Evolutionary conservation across 805 yeast species (phyloP), one percentile per base, ranked within the genome.

Genomic region (Candida schatavii): DNA sequence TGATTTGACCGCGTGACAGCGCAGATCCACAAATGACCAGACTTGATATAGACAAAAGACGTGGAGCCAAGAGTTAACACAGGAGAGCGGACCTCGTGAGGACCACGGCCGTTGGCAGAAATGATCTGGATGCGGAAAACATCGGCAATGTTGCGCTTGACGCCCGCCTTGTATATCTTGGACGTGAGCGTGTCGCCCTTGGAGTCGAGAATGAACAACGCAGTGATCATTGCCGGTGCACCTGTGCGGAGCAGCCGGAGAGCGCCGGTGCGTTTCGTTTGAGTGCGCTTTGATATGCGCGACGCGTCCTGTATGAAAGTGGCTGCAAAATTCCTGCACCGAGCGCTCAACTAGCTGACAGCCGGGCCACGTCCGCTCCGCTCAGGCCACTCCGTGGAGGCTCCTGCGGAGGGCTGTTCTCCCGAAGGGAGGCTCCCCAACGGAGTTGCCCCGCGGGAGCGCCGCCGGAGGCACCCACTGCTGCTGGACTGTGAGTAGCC

Each of bases 121-220:
- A 91, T 88, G 21, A 91, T 96, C 57, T 91, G 97, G 41, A 89
- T 83, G n/a, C 97, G 76, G 56, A 91, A 91, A 23, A 89, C 87
- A 51, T 90, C 97, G 14, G 93, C 72, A 17, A 90, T 81, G 41
- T 85, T 85, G 40, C 91, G 66, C 50, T 87, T 80, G 42, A 88
- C 78, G 2, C 90, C 88, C 41, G 85, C 88, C 43, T 83, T 74
- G 60, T 82, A 83, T 28, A 86, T 57, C 41, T 85, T 78, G 18
- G 93, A 82, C 40, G 90, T 78, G 32, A 91, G 68, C 17, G 88
- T 80, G 57, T 90, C 97, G 4, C 97, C 98, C 45, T 84, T 80
- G 41, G 74, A 72, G 53, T 85, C 87, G 67, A 77, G 86, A 13
- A 91, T 69, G 51, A 90, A 79, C n/a, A 91, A 58, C 0, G 88